phyloP scores from a whole-genome alignment of 2,329 filamentous ascomycete species.

The Scorias spongiosa region DNA sequence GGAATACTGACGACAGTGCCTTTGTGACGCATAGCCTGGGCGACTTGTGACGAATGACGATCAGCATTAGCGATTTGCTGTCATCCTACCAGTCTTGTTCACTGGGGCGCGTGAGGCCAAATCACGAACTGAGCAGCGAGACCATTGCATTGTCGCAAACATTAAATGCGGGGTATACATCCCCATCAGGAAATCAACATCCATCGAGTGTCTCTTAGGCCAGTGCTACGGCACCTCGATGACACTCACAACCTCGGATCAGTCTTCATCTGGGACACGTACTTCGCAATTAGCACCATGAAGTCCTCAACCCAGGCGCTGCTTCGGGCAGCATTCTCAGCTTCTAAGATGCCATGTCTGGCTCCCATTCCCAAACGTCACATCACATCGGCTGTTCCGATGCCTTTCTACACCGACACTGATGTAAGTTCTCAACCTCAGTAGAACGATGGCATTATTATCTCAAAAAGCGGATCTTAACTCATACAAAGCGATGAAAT shows the following conservation, averaged over 20 bases:
- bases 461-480: background rate
- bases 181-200: background rate
- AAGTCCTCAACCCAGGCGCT: slow-evolving; percentile 10
- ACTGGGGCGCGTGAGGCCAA: too few species aligned
- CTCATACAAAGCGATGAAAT: slow-evolving; percentile 16
- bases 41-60: background rate
- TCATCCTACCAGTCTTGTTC: background rate
- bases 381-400: slow-evolving; percentile 27
- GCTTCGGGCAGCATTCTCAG: slow-evolving; percentile 4
- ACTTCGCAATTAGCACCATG: slow-evolving; percentile 8
- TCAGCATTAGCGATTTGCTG: background rate
- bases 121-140: too few species aligned
- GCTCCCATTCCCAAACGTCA: slow-evolving; percentile 9
- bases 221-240: background rate
- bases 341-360: slow-evolving; percentile 6
- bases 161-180: background rate
- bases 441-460: background rate
- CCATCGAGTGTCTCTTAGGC: background rate
- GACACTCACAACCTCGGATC: slow-evolving; percentile 1
- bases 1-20: background rate
- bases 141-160: background rate
- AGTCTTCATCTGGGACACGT: too few species aligned
- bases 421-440: slow-evolving; percentile 20
- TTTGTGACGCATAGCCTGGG: background rate
- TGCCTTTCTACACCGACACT: slow-evolving; percentile 37